phyloP scores from a whole-genome alignment of 1,284 basidiomycete genomes.

The Fomitiporia mediterranea region DNA sequence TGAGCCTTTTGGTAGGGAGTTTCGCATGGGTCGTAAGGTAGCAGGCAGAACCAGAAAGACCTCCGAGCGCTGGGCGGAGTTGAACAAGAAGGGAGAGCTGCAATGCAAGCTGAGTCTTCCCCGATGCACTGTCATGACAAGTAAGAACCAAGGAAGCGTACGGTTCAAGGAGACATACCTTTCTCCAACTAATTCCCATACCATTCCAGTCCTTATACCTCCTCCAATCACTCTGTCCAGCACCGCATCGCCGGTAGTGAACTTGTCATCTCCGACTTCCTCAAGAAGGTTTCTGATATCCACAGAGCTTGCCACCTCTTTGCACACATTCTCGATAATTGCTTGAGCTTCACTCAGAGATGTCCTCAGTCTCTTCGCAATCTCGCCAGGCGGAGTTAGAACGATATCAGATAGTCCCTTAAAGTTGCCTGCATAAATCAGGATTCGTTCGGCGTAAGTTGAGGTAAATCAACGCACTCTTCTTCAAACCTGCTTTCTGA shows the following conservation, averaged over 20 bases:
- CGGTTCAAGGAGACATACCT: slow-evolving; percentile 45
- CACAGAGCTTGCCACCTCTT: slow-evolving; percentile 33
- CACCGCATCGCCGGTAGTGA: slow-evolving; percentile 64
- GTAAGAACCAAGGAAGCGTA: neutral
- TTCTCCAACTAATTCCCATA: slow-evolving; percentile 87
- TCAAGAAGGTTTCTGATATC: slow-evolving; percentile 35
- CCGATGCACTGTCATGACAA: slow-evolving; percentile 60
- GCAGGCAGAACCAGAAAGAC: slow-evolving; percentile 57
- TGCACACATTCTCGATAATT: slow-evolving; percentile 46
- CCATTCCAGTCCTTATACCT: slow-evolving; percentile 68
- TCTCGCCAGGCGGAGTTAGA: slow-evolving; percentile 41
- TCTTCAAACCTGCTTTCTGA: slow-evolving; percentile 10
- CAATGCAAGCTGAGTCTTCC: slow-evolving; percentile 83
- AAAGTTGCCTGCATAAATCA: slow-evolving; percentile 25
- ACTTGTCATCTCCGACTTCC: slow-evolving; percentile 37
- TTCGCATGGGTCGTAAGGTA: slow-evolving; percentile 72
- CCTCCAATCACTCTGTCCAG: slow-evolving; percentile 70
- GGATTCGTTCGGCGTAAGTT: slow-evolving; percentile 12
- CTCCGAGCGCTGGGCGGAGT: slow-evolving; percentile 48
- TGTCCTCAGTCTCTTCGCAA: slow-evolving; percentile 51
- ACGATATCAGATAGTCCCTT: slow-evolving; percentile 42
- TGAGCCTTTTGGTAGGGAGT: slow-evolving; percentile 63
- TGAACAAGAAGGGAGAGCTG: slow-evolving; percentile 76
- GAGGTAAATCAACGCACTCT: slow-evolving; percentile 13
- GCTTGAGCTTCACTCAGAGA: slow-evolving; percentile 42